Base-by-base conservation (phyloP, 1,284 basidiomycete species). In the Ceratobasidium sp. region DNA sequence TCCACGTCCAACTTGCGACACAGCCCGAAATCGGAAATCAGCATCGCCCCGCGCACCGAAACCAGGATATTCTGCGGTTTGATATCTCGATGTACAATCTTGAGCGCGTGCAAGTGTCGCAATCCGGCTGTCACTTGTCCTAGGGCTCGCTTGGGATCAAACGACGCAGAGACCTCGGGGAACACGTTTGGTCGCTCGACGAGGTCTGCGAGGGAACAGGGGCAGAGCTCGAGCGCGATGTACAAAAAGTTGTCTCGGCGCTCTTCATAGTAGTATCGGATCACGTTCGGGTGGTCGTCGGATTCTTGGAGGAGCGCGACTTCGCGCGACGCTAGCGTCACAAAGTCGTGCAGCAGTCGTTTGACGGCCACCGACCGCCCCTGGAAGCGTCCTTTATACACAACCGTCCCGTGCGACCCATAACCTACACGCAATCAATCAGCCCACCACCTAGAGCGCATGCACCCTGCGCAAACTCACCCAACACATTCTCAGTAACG, bases 1-100 rank as follows among this genome's bases (percentile, higher is more conserved):
- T 97, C 96, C 54, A 94, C 84, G 77, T 98, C 95, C 37, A 98
- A 86, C 80, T 93, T 94, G 81, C 95, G 95, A 80, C 95, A 97
- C 59, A 98, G 85, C 29, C 96, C 96, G 81, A 98, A 98, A 82
- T 98, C 96, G 0, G 95, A 97, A 74, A 98, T 96, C 61, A 98
- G 85, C 94, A 98, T 96, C 51, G 88, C 88, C 29, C 85, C 73
- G 4, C 54, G 74, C 11, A 51, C 84, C 6, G 92, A 94, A n/a
- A 98, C 88, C 8, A 99, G 87, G 74, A 99, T 98, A 80, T 99
- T 99, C 82, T 98, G 96, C 3, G 97, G 97, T 81, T 99, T 99
- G 83, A 99, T 98, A 81, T 99, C 97, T 34, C 98, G 90, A 84
- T 99, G 98, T 27, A 99, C 91, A 77, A 99, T 94, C 83, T 98